Base-by-base conservation (phyloP, 768 basidiomycete species). In the Chiua virens region DNA sequence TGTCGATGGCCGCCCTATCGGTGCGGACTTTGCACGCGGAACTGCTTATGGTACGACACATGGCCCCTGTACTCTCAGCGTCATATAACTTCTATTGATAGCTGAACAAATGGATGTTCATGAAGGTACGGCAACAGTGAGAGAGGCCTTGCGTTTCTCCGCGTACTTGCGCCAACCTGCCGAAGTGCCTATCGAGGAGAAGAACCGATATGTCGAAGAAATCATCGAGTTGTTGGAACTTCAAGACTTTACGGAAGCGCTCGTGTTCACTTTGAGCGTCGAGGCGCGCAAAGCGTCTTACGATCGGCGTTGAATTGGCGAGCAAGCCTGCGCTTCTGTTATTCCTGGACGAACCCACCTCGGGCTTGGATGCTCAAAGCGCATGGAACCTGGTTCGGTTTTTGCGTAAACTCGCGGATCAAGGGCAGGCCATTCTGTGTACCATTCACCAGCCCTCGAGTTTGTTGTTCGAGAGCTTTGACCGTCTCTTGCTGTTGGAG, bases 361-460 rank as follows among this genome's bases (percentile, higher is more conserved):
- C 80, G 11, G 79, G 81, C 50, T 65, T 85, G 49, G 83, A 84
- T 57, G 75, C 75, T 35, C 80, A 81, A 62, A 86, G 83, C 47
- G 89, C 91, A 4, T 91, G 87, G 87, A 86, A 87, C 60, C 71
- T 92, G 27, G 80, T 91, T 23, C 84, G 87, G 36, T 89, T 94
- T 80, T 66, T 93, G 41, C 75, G 86, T 11, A 91, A 92, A 63
- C 81, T 94, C 37, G 89, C 90, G 10, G 82, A 88, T 57, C 83
- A 85, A 57, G 92, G 92, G 11, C 91, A 93, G 61, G 88, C 90
- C 38, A 94, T 94, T 59, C 78, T 95, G 14, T 93, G 91, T 70
- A 95, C 89, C 4, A 92, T 94, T 58, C 91, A 92, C 55, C 92
- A 93, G 57, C 92, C 92, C 3, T 91, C 89, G 4, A 83, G 89